These are phyloP conservation scores for Candida ovalis DNA, from an alignment of 805 yeast species.

Conservation along the genomic window DNA sequence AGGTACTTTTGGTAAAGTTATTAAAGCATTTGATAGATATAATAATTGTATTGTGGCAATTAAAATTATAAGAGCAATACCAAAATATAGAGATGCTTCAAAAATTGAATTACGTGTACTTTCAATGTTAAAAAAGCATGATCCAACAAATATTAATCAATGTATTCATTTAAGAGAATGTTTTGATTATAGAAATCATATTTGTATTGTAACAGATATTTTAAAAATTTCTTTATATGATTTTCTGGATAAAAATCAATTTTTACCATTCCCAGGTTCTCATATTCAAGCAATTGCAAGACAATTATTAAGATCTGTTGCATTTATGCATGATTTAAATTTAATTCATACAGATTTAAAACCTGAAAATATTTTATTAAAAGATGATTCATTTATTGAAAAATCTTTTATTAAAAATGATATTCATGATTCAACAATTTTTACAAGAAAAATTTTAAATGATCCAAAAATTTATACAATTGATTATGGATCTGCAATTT, in stretches of 20 bases:
- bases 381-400: slow-evolving; percentile 44
- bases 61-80: slow-evolving; percentile 87
- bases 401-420: slow-evolving; percentile 32
- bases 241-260: slow-evolving; percentile 78
- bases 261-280: slow-evolving; percentile 88
- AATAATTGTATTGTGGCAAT: slow-evolving; percentile 72
- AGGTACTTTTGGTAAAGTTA: slow-evolving; percentile 91
- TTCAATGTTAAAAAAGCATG: slow-evolving; percentile 67
- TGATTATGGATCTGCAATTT: slow-evolving; percentile 97
- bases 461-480: slow-evolving; percentile 85
- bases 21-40: slow-evolving; percentile 69
- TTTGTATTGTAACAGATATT: slow-evolving; percentile 88
- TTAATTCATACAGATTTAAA: slow-evolving; percentile 94
- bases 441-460: slow-evolving; percentile 45
- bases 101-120: slow-evolving; percentile 86
- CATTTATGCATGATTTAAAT: slow-evolving; percentile 84
- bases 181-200: slow-evolving; percentile 89
- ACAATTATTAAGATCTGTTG: slow-evolving; percentile 80
- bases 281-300: slow-evolving; percentile 87
- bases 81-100: slow-evolving; percentile 93
- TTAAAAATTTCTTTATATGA: slow-evolving; percentile 84
- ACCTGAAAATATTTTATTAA: slow-evolving; percentile 87
- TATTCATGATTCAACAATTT: slow-evolving; percentile 3
- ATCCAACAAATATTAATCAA: slow-evolving; percentile 60
- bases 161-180: slow-evolving; percentile 87